Percentiles rank a stretch among this genome's conserved stretches.
Conservation (phyloP, 2,329 filamentous ascomycete genomes). For the Aspergillus melleus region DNA sequence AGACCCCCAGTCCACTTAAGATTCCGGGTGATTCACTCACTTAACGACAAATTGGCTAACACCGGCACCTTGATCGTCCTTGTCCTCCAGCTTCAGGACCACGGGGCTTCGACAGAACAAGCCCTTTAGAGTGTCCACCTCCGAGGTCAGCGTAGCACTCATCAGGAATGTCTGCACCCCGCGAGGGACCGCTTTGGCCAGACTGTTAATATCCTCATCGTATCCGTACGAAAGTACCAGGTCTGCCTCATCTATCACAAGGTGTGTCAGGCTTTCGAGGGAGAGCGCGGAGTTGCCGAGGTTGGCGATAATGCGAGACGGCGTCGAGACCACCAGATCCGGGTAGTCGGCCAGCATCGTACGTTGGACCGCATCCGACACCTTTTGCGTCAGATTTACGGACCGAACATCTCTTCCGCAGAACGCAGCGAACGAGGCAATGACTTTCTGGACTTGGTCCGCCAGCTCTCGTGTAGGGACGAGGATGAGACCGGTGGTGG, state of each 20-base stretch:
- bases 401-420: conserved; percentile 80
- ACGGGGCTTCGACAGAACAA: conserved; percentile 82
- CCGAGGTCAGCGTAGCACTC: conserved; percentile 86
- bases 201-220: conserved; percentile 79
- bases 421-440: conserved; percentile 75
- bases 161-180: conserved; percentile 89
- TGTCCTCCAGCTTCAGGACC: conserved; percentile 78
- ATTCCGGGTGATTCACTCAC: conserved; percentile 41
- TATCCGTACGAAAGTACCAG: conserved; percentile 92
- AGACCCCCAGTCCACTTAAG: conserved; percentile 12
- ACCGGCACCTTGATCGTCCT: conserved; percentile 72
- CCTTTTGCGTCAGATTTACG: conserved; percentile 86
- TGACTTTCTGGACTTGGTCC: conserved; percentile 79
- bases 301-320: conserved; percentile 77
- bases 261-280: conserved; percentile 68
- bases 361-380: conserved; percentile 83
- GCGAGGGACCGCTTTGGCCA: conserved; percentile 76
- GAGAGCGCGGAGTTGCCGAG: conserved; percentile 71
- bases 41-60: conserved; percentile 87
- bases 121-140: conserved; percentile 80
- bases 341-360: conserved; percentile 82
- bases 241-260: conserved; percentile 94
- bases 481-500: conserved; percentile 77
- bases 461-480: conserved; percentile 94
- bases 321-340: conserved; percentile 88